These are phyloP conservation scores for Euphorbia peplus DNA, from an alignment of 345 rosid species.

Conservation along the genomic window DNA sequence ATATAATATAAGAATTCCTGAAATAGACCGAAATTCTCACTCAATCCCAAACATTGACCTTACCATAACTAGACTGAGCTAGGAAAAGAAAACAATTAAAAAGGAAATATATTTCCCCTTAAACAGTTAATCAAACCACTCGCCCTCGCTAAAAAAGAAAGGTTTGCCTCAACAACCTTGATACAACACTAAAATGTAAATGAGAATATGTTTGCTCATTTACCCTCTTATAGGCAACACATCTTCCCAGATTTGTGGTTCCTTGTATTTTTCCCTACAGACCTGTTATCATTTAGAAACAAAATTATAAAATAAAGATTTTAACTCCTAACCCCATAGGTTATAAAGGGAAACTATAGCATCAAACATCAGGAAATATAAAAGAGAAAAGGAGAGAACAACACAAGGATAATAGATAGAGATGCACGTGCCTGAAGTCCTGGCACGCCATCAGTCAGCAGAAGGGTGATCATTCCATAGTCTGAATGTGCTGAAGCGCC, in stretches of 20 bases:
- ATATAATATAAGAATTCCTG: background rate
- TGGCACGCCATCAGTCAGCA: constrained; percentile 70
- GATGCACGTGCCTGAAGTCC: constrained; percentile 68
- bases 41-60: background rate
- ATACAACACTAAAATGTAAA: too few relatives aligned
- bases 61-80: too few relatives aligned
- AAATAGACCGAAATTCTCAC: background rate
- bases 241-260: constrained; percentile 66
- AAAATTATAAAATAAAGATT: background rate
- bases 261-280: constrained; percentile 60
- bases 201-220: constrained; percentile 12
- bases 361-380: too few relatives aligned
- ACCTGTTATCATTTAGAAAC: constrained; percentile 36
- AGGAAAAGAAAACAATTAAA: too few relatives aligned
- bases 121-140: too few relatives aligned
- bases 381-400: too few relatives aligned
- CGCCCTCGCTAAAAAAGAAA: too few relatives aligned
- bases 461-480: constrained; percentile 80
- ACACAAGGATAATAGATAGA: background rate
- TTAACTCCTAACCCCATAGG: background rate
- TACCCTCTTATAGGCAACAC: constrained; percentile 64
- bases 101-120: too few relatives aligned
- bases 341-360: background rate
- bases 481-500: constrained; percentile 89
- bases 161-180: too few relatives aligned